A percentile compares a stretch with the other conserved stretches of the same genome.
These are phyloP conservation scores for Pestalotiopsis sp. DNA, from an alignment of 2,329 filamentous ascomycete species.

Conservation along the genomic window DNA sequence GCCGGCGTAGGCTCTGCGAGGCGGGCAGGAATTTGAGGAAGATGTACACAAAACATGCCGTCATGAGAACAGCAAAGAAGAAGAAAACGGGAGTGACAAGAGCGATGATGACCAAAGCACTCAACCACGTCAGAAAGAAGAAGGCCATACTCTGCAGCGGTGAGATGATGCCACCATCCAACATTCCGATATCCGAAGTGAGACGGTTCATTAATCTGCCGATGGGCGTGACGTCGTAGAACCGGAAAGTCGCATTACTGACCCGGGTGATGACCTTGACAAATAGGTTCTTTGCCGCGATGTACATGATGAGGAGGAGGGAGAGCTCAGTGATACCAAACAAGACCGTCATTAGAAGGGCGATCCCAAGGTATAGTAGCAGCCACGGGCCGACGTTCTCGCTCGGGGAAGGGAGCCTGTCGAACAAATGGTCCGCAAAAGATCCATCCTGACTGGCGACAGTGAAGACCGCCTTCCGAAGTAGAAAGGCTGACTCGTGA, in stretches of 20 bases:
- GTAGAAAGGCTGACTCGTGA: constrained; percentile 19
- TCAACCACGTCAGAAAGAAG: constrained; percentile 70
- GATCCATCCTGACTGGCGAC: not conserved
- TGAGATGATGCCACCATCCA: constrained; percentile 82
- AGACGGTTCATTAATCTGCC: constrained; percentile 91
- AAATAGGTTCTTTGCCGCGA: constrained; percentile 77
- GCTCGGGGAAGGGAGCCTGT: constrained; percentile 66
- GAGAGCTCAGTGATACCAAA: constrained; percentile 66
- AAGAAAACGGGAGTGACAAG: constrained; percentile 79
- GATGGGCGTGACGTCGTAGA: constrained; percentile 88
- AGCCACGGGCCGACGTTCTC: constrained; percentile 76
- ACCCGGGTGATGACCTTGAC: constrained; percentile 71
- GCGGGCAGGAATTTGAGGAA: constrained; percentile 80
- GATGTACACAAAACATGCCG: constrained; percentile 69
- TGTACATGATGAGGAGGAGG: constrained; percentile 78
- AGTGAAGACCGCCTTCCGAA: constrained; percentile 8
- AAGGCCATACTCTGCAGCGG: constrained; percentile 75
- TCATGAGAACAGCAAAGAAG: constrained; percentile 69
- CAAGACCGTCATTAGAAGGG: constrained; percentile 59
- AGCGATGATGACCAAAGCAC: constrained; percentile 77
- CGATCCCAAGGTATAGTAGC: constrained; percentile 68
- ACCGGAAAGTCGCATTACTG: constrained; percentile 81
- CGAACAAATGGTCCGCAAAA: constrained; percentile 36
- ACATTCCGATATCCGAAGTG: constrained; percentile 85
- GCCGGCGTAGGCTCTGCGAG: constrained; percentile 78